Conservation (phyloP, 768 basidiomycete genomes). For the Hygrocybe punicea region DNA sequence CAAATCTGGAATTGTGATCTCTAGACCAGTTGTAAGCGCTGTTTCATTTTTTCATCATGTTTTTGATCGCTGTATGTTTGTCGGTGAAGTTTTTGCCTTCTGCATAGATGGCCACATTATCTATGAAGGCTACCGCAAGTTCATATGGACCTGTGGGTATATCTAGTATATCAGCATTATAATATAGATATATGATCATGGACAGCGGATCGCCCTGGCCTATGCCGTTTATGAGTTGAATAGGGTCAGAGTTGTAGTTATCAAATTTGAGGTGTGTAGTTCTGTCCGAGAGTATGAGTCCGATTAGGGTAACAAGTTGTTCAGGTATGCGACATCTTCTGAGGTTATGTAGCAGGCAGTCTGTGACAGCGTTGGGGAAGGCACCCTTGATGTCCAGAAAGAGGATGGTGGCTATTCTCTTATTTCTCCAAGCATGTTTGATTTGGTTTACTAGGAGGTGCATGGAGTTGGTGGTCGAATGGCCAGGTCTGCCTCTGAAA, state of each 20-base stretch:
- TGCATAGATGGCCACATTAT: too few species aligned
- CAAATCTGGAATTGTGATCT: conserved; percentile 22
- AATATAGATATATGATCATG: conserved; percentile 25
- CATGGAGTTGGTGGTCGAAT: conserved; percentile 36
- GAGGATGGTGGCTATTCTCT: too few species aligned
- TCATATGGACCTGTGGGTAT: too few species aligned
- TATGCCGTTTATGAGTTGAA: conserved; percentile 3
- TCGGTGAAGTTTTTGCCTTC: conserved; percentile 9
- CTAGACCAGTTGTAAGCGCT: too few species aligned
- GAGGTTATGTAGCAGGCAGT: conserved; percentile 38
- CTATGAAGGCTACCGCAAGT: too few species aligned
- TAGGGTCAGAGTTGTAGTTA: conserved; percentile 9
- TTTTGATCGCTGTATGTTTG: background rate
- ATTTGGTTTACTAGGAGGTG: too few species aligned
- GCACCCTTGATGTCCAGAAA: too few species aligned
- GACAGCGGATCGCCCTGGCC: conserved; percentile 19
- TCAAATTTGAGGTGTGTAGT: conserved; percentile 19
- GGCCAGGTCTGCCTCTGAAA: conserved; percentile 39
- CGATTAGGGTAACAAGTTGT: conserved; percentile 17
- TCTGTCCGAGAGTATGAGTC: too few species aligned
- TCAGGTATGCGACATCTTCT: conserved; percentile 25
- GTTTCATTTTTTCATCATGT: conserved; percentile 15
- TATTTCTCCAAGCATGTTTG: too few species aligned
- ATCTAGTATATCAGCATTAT: conserved; percentile 22
- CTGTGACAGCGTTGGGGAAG: too few species aligned